A percentile compares a stretch with the other conserved stretches of the same genome.
Conservation (phyloP, 176 grass and related monocot species). For the Secale cereale region DNA sequence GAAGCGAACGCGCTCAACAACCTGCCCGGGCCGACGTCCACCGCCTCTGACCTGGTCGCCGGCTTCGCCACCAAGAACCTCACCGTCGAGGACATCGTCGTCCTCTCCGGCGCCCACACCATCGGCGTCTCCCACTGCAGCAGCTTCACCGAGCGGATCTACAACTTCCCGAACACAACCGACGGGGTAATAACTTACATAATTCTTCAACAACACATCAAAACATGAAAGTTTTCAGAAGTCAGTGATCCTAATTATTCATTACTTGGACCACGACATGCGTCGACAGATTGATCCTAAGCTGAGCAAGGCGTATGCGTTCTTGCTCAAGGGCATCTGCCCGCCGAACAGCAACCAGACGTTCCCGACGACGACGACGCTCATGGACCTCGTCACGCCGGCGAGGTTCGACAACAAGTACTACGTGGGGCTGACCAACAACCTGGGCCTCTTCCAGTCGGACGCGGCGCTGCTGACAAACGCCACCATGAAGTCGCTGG, state of each 20-base stretch:
- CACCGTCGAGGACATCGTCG: conserved; percentile 46
- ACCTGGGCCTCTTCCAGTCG: conserved; percentile 48
- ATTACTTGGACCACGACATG: too few species aligned
- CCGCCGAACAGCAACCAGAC: conserved; percentile 31
- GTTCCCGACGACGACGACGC: conserved; percentile 29
- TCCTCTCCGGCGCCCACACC: conserved; percentile 59
- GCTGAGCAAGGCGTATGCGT: conserved; percentile 56
- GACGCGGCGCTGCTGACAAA: conserved; percentile 42
- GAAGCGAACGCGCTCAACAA: background rate
- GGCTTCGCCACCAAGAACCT: conserved; percentile 48
- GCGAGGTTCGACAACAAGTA: conserved; percentile 57
- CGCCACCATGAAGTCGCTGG: conserved; percentile 30
- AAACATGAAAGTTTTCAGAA: background rate
- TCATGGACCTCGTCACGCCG: conserved; percentile 55
- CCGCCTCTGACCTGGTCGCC: conserved; percentile 1
- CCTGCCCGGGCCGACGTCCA: conserved; percentile 37
- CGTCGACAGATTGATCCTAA: conserved; percentile 32
- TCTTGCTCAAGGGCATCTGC: conserved; percentile 45
- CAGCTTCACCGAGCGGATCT: conserved; percentile 32
- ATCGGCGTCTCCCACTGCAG: conserved; percentile 52
- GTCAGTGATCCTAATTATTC: background rate
- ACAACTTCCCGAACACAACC: conserved; percentile 37
- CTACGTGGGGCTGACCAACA: conserved; percentile 43
- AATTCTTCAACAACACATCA: background rate
- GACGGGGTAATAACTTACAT: conserved; percentile 7